Evolutionary conservation across 2,329 filamentous ascomycete species (phyloP), one percentile per base, ranked within the genome.

Genomic region (Ophiobolus disseminans): DNA sequence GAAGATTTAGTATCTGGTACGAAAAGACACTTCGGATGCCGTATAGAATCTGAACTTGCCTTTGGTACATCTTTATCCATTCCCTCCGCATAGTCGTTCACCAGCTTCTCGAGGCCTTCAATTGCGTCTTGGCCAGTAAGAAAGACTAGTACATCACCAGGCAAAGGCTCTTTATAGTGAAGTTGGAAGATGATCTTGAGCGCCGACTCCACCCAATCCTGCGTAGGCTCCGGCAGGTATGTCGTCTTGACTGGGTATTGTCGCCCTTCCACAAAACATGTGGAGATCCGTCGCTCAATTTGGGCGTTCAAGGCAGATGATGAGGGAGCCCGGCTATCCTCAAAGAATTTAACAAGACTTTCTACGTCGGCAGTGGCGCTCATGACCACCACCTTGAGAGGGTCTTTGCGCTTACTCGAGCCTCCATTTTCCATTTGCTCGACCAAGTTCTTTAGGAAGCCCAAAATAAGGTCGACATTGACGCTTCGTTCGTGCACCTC

Each of bases 291-390:
- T 19, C 44, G 25, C 28, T 22, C 14, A 20, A 1, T 3, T 11
- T 17, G 46, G 2, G 20, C 30, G 21, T 17, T 40, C 14, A 21
- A 13, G 19, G 22, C 30, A 10, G 38, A 30, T 22, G 49, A 11
- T 25, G 40, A 22, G n/a, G 48, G 13, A 13, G 56, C 23, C 26
- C 45, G 31, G 13, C 52, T 36, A 48, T 67, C 51, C n/a, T 75
- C 74, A 57, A 97, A 97, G 70, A 96, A 97, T 0, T 78, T 77
- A 34, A 84, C 80, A 23, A 97, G 85, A 46, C 82, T 85, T 51
- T 93, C 87, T 48, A 96, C 86, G 70, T 97, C 90, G 28, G 91
- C 90, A 5, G 94, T 99, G 40, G 94, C 94, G 80, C 92, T 97
- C 94, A 99, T 99, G 67, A 97, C 84, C 25, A 96, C 84, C 3